Evolutionary conservation across 2,329 filamentous ascomycete species (phyloP).

Genomic region (Thermothelomyces thermophilus): DNA sequence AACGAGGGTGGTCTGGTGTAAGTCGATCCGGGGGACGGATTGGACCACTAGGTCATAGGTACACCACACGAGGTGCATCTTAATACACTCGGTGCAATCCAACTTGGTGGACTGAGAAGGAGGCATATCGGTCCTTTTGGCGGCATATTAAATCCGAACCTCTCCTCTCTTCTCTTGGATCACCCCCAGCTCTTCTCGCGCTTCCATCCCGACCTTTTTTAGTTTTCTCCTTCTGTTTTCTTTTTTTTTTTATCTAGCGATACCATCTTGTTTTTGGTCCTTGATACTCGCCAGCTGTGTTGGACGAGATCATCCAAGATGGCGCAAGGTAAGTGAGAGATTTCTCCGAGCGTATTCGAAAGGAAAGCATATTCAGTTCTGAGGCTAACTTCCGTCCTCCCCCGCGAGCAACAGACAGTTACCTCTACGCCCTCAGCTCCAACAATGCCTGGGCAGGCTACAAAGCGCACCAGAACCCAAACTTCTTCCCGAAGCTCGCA

Average conservation of each 20-base stretch:
- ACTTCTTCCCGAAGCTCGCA: slow-evolving; percentile 63
- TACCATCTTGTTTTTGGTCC: neutral
- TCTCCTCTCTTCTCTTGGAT: too few species aligned
- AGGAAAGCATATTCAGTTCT: too few species aligned
- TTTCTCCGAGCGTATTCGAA: too few species aligned
- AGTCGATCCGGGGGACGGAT: neutral
- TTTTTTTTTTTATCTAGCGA: too few species aligned
- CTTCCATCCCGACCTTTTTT: too few species aligned
- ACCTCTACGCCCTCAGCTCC: slow-evolving; percentile 56
- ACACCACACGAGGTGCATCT: too few species aligned
- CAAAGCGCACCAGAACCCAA: slow-evolving; percentile 58
- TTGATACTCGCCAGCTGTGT: neutral
- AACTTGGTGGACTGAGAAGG: neutral
- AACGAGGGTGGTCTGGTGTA: slow-evolving; percentile 4
- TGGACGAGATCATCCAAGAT: neutral
- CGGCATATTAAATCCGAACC: too few species aligned
- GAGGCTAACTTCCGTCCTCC: too few species aligned
- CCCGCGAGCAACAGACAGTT: slow-evolving; percentile 43
- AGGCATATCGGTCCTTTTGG: neutral
- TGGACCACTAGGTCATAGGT: neutral
- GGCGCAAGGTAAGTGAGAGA: neutral
- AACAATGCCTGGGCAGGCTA: slow-evolving; percentile 67
- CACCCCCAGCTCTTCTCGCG: too few species aligned
- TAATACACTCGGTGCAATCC: neutral
- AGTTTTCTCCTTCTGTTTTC: neutral